Percentiles rank a stretch among this genome's conserved stretches.
phyloP scores from a whole-genome alignment of 306 rosid species.

The Castanea mollissima region DNA sequence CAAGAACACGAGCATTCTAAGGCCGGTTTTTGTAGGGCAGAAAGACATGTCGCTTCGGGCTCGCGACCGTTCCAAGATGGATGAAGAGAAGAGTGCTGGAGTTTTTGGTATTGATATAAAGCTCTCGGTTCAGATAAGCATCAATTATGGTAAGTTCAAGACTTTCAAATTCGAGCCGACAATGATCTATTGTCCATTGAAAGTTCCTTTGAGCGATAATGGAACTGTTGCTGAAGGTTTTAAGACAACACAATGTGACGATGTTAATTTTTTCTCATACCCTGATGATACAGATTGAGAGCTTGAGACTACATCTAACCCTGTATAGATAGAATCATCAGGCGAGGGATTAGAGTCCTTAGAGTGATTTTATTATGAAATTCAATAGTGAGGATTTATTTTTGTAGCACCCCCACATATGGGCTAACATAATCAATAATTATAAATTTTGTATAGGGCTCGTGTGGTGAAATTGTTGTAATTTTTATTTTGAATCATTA shows the following conservation, averaged over 20 bases:
- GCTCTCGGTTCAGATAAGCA: slow-evolving; percentile 51
- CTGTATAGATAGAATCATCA: too few species aligned
- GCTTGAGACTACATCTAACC: background rate
- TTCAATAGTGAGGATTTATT: too few species aligned
- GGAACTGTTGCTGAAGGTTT: slow-evolving; percentile 30
- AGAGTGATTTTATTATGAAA: too few species aligned
- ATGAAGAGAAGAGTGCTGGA: slow-evolving; percentile 34
- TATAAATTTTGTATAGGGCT: too few species aligned
- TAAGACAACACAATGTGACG: slow-evolving; percentile 44
- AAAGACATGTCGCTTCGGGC: slow-evolving; percentile 13
- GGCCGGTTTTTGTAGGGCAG: slow-evolving; percentile 42
- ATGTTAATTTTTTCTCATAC: background rate
- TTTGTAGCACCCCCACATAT: too few species aligned
- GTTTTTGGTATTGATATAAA: slow-evolving; percentile 46
- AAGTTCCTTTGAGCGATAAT: slow-evolving; percentile 36
- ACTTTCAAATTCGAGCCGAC: slow-evolving; percentile 42
- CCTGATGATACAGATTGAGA: background rate
- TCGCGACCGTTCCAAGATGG: slow-evolving; percentile 17
- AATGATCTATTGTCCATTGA: slow-evolving; percentile 47
- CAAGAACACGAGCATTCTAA: slow-evolving; percentile 43
- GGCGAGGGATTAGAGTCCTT: too few species aligned
- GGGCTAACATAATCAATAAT: too few species aligned
- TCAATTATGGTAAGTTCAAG: slow-evolving; percentile 50
- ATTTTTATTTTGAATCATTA: too few species aligned
- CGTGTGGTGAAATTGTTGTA: too few species aligned